Percentiles rank a stretch among this genome's conserved stretches.
phyloP scores from a whole-genome alignment of 257 asterid genomes.

The Przewalskia tangutica region DNA sequence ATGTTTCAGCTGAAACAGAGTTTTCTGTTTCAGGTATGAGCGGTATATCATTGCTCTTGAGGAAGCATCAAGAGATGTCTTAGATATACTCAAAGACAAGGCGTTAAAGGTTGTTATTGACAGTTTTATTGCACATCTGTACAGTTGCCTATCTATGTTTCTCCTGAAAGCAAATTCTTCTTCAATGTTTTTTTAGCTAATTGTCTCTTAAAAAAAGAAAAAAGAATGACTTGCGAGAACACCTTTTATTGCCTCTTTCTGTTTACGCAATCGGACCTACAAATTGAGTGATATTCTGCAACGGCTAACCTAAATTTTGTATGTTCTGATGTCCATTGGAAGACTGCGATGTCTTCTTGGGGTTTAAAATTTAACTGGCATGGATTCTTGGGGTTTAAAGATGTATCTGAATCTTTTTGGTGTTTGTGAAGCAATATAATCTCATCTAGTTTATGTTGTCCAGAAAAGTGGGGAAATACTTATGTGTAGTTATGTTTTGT shows the following conservation, averaged over 20 bases:
- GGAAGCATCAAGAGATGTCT: constrained; percentile 81
- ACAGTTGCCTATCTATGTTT: neutral
- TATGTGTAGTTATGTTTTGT: constrained; percentile 7
- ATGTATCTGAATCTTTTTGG: neutral
- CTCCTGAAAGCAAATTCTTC: constrained; percentile 2
- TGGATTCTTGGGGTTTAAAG: neutral
- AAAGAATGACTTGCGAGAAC: neutral
- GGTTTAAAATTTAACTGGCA: neutral
- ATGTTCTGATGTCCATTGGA: neutral
- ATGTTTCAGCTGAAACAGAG: neutral
- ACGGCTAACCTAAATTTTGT: neutral
- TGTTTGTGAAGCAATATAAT: neutral
- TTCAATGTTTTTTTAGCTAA: neutral
- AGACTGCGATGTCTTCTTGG: neutral
- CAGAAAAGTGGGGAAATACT: neutral
- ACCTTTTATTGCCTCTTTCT: neutral
- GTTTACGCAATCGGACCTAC: neutral
- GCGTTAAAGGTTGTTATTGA: constrained; percentile 61
- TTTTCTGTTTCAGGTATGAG: constrained; percentile 46
- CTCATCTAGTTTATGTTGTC: neutral
- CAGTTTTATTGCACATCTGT: neutral
- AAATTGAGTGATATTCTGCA: neutral
- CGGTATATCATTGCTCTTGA: constrained; percentile 67
- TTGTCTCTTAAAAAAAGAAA: neutral
- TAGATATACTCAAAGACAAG: constrained; percentile 71